A percentile compares a stretch with the other conserved stretches of the same genome.
phyloP scores from a whole-genome alignment of 2,329 filamentous ascomycete genomes.

The Paecilomyces variotii region DNA sequence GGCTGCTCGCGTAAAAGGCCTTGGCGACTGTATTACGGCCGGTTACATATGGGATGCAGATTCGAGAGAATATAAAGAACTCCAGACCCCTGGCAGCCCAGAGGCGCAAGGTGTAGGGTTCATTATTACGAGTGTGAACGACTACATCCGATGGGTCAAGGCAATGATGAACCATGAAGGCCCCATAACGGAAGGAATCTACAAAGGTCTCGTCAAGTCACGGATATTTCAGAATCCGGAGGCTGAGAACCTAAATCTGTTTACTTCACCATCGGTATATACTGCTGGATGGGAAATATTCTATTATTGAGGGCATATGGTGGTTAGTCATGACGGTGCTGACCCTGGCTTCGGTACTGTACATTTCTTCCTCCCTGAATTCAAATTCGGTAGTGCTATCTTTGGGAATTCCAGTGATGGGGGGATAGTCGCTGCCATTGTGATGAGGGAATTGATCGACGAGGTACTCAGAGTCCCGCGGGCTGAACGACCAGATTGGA shows the following conservation, averaged over 20 bases:
- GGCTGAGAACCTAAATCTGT: slow-evolving; percentile 8
- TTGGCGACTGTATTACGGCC: slow-evolving; percentile 27
- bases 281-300: slow-evolving; percentile 18
- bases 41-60: slow-evolving; percentile 36
- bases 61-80: slow-evolving; percentile 13
- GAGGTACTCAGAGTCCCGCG: slow-evolving; percentile 11
- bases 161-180: slow-evolving; percentile 19
- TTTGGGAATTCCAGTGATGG: slow-evolving; percentile 17
- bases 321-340: slow-evolving; percentile 21
- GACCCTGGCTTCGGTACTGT: slow-evolving; percentile 18
- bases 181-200: slow-evolving; percentile 16
- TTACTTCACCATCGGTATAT: slow-evolving; percentile 16
- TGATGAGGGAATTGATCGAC: slow-evolving; percentile 18
- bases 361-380: slow-evolving; percentile 11
- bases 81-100: slow-evolving; percentile 18
- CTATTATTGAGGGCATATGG: slow-evolving; percentile 19
- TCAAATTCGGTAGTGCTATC: slow-evolving; percentile 20
- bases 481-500: slow-evolving; percentile 11
- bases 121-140: slow-evolving; percentile 29
- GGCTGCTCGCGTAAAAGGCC: slow-evolving; percentile 14
- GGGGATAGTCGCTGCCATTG: background rate
- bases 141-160: slow-evolving; percentile 22
- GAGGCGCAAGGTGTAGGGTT: slow-evolving; percentile 37
- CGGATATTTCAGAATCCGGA: slow-evolving; percentile 12
- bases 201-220: slow-evolving; percentile 14